Base-by-base conservation (phyloP, 2,329 filamentous ascomycete species). In the Botrytis porri region DNA sequence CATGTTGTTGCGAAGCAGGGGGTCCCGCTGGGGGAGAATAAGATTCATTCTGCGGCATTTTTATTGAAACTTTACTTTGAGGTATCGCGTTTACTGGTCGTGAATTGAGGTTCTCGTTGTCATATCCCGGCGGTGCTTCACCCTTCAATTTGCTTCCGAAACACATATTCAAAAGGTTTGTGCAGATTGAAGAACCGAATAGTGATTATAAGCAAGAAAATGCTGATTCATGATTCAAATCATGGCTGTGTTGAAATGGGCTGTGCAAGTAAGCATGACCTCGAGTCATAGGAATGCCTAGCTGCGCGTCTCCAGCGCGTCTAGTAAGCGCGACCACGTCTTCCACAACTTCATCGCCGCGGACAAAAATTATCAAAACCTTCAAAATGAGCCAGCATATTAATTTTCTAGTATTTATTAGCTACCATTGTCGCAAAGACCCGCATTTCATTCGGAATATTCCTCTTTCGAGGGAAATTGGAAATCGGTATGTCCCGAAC, bases 21-120 rank as follows among this genome's bases (percentile, higher is more conserved):
- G 73, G 76, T 18, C 75, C 75, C n/a, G 71, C 25, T 81, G 84
- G 18, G 80, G 83, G 25, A 80, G 82, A 7, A 77, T 70, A 48
- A 77, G 79, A 35, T 77, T 78, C 9, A 75, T 75, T 69, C 32
- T 76, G 70, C 41, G 77, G 76, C 78, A 80, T 79, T 62, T 76
- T 79, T 67, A 71, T 73, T 20, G 76, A 76, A 22, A 45, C 73
- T 7, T 62, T 74, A 41, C 62, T 62, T n/a, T 74, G 37, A 18
- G 72, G 62, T 54, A 75, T 75, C 10, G 74, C 32, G 57, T 79
- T 73, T 61, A 77, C 66, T n/a, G 77, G 77, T 43, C 77, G 74
- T 25, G 78, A 76, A 72, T 77, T 77, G 73, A 74, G 72, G 70
- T 74, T 62, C 20, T 45, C 64, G 63, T 62, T 54, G 54, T 61